phyloP scores from a whole-genome alignment of 2,329 filamentous ascomycete genomes.

The Fusarium torreyae region DNA sequence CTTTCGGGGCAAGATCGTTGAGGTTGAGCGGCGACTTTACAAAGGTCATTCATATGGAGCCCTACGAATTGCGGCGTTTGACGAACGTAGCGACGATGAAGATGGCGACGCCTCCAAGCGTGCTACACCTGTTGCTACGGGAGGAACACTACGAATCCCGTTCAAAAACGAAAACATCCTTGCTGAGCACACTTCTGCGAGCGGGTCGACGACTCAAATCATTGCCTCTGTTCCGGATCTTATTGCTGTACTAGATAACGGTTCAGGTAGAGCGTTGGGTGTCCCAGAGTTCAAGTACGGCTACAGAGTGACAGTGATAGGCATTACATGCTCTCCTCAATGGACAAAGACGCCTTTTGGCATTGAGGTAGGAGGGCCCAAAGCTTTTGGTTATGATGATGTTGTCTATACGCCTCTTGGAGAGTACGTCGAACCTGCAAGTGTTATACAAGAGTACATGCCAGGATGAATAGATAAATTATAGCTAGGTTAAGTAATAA shows the following conservation, averaged over 20 bases:
- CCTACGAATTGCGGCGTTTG: neutral
- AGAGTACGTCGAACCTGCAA: neutral
- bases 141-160: neutral
- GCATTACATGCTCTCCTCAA: conserved; percentile 15
- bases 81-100: neutral
- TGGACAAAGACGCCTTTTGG: conserved; percentile 19
- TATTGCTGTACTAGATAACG: conserved; percentile 20
- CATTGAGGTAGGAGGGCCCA: neutral
- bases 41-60: neutral
- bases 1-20: conserved; percentile 2
- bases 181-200: neutral
- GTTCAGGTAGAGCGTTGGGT: conserved; percentile 24
- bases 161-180: conserved; percentile 8
- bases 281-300: conserved; percentile 35
- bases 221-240: conserved; percentile 25
- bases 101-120: neutral
- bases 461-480: too few relatives aligned
- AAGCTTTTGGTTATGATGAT: neutral
- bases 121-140: neutral
- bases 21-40: neutral
- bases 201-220: neutral
- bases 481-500: too few relatives aligned
- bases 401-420: neutral
- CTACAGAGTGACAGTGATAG: conserved; percentile 18
- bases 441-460: conserved; percentile 1